Evolutionary conservation across 2,329 filamentous ascomycete species (phyloP).

Genomic region (Cylindrodendrum hubeiense): DNA sequence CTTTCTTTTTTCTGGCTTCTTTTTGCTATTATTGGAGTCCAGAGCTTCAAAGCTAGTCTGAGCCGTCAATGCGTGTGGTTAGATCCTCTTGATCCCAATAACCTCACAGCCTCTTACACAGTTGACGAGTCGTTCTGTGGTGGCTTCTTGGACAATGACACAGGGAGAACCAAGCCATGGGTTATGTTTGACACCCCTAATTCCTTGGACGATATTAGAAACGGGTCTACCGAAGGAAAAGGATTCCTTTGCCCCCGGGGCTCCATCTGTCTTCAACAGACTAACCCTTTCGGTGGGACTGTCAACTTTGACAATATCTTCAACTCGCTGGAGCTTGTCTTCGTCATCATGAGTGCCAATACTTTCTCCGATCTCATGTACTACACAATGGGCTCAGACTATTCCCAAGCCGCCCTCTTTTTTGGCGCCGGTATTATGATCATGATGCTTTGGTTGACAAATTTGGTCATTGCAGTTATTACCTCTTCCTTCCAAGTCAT

Average conservation of each 20-base stretch:
- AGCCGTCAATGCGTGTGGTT: conserved; percentile 84
- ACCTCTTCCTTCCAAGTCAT: conserved; percentile 99
- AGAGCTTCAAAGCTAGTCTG: conserved; percentile 91
- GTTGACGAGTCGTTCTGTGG: conserved; percentile 85
- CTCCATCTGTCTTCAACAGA: conserved; percentile 84
- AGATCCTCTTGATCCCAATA: conserved; percentile 70
- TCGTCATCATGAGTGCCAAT: conserved; percentile 98
- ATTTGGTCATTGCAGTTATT: conserved; percentile 94
- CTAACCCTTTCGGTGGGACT: conserved; percentile 85
- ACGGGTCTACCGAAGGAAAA: conserved; percentile 72
- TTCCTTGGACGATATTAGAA: conserved; percentile 60
- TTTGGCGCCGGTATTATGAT: conserved; percentile 84
- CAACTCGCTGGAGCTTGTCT: conserved; percentile 92
- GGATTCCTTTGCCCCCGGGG: conserved; percentile 89
- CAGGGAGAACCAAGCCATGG: conserved; percentile 75
- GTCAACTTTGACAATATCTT: conserved; percentile 96
- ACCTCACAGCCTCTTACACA: conserved; percentile 67
- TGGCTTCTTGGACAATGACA: conserved; percentile 76
- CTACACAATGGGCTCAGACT: conserved; percentile 91
- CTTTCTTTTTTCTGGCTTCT: conserved; percentile 98
- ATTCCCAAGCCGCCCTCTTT: conserved; percentile 85
- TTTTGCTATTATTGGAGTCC: conserved; percentile 96
- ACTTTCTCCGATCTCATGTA: conserved; percentile 97
- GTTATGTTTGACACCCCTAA: conserved; percentile 58
- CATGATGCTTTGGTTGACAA: conserved; percentile 96